These are phyloP conservation scores for Pseudozyma pruni DNA, from an alignment of 1,284 basidiomycete genomes.

Conservation along the genomic window DNA sequence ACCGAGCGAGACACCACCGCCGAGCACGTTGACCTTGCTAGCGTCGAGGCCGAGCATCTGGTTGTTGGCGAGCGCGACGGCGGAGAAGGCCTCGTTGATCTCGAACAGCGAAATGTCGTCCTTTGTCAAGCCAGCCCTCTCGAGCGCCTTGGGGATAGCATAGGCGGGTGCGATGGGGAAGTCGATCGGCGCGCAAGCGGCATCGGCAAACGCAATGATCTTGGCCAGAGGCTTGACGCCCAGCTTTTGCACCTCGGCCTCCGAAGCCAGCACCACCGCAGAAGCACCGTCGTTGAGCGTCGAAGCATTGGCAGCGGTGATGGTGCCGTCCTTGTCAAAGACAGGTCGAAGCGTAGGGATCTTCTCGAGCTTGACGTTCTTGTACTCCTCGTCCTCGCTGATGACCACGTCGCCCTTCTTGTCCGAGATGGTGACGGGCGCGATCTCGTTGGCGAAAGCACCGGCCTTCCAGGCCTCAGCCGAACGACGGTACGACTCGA, in stretches of 20 bases:
- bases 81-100: slow-evolving; percentile 79
- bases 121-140: slow-evolving; percentile 83
- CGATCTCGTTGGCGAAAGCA: slow-evolving; percentile 87
- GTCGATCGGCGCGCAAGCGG: slow-evolving; percentile 94
- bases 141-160: slow-evolving; percentile 87
- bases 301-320: slow-evolving; percentile 70
- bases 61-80: slow-evolving; percentile 68
- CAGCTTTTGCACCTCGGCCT: slow-evolving; percentile 64
- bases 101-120: slow-evolving; percentile 93
- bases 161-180: slow-evolving; percentile 95
- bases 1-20: slow-evolving; percentile 71
- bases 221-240: slow-evolving; percentile 69
- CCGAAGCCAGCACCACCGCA: slow-evolving; percentile 68
- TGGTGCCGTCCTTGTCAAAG: slow-evolving; percentile 70
- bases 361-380: slow-evolving; percentile 70
- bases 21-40: slow-evolving; percentile 90
- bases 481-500: slow-evolving; percentile 93
- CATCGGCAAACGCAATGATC: slow-evolving; percentile 83
- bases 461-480: slow-evolving; percentile 88
- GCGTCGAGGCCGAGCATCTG: slow-evolving; percentile 72
- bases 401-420: slow-evolving; percentile 88
- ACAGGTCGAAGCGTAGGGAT: slow-evolving; percentile 68
- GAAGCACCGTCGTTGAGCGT: slow-evolving; percentile 70
- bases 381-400: slow-evolving; percentile 97
- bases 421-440: slow-evolving; percentile 78